Evolutionary conservation across 768 basidiomycete genomes (phyloP).

Genomic region (Kwoniella botswanensis): DNA sequence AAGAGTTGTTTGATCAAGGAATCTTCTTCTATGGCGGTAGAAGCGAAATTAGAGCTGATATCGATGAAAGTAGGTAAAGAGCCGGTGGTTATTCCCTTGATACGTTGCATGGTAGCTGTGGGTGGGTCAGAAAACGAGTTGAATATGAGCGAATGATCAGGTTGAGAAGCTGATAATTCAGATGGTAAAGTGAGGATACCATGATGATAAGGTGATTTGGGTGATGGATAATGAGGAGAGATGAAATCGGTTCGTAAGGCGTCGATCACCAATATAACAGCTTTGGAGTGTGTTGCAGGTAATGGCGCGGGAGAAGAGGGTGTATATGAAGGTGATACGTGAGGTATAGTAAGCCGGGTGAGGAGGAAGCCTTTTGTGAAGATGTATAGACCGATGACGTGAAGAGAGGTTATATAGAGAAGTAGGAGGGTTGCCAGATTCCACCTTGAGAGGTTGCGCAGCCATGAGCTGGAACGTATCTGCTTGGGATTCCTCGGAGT

Average conservation of each 20-base stretch:
- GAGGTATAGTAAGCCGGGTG: constrained; percentile 72
- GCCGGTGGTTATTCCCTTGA: constrained; percentile 94
- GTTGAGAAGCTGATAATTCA: constrained; percentile 69
- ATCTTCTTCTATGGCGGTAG: constrained; percentile 82
- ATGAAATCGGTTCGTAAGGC: constrained; percentile 93
- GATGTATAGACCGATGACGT: constrained; percentile 79
- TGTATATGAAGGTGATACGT: constrained; percentile 61
- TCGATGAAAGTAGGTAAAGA: constrained; percentile 95
- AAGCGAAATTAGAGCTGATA: constrained; percentile 90
- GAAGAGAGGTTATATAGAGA: constrained; percentile 65
- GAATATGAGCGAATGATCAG: constrained; percentile 79
- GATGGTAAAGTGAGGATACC: constrained; percentile 78
- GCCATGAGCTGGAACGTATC: constrained; percentile 28
- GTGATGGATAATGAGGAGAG: constrained; percentile 61
- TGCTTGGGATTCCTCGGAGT: not conserved
- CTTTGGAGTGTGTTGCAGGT: constrained; percentile 73
- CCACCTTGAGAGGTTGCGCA: constrained; percentile 36
- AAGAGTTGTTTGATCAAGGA: constrained; percentile 77
- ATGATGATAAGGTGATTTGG: constrained; percentile 68
- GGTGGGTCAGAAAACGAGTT: constrained; percentile 93
- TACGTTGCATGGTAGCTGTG: constrained; percentile 89
- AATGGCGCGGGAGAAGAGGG: constrained; percentile 57
- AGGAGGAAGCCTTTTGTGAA: constrained; percentile 92
- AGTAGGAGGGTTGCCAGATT: constrained; percentile 52
- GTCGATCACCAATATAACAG: constrained; percentile 86